Conservation (phyloP, 1,284 basidiomycete species). For the Coniferiporia sulphurascens region DNA sequence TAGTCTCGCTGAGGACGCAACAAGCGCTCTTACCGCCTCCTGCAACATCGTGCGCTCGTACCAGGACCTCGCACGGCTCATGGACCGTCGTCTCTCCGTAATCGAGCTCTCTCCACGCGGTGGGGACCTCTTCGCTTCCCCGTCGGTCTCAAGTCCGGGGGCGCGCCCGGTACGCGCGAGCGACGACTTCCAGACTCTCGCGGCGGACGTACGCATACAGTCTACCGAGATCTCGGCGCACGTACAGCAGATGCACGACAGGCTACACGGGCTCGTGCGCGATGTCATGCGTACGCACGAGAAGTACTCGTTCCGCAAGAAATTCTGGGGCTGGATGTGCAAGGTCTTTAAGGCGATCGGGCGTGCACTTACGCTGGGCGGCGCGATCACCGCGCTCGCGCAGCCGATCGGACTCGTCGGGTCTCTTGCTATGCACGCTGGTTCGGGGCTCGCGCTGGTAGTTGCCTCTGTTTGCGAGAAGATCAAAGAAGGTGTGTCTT, state of each 20-base stretch:
- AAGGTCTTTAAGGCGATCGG: background rate
- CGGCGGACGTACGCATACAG: background rate
- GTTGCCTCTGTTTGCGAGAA: slow-evolving; percentile 7
- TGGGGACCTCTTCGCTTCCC: slow-evolving; percentile 1
- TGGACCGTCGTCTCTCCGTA: slow-evolving; percentile 1
- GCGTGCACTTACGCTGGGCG: background rate
- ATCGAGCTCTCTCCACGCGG: background rate
- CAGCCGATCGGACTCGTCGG: slow-evolving; percentile 2
- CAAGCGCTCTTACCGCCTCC: background rate
- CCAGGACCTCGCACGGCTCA: slow-evolving; percentile 5
- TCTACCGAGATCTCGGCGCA: slow-evolving; percentile 5
- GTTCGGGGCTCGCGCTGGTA: background rate
- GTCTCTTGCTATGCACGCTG: background rate
- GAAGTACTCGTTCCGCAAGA: slow-evolving; percentile 6
- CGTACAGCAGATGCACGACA: slow-evolving; percentile 3
- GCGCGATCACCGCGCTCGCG: background rate
- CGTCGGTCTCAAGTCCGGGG: background rate
- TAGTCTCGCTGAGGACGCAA: background rate
- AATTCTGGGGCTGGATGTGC: slow-evolving; percentile 9
- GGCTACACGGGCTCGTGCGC: background rate
- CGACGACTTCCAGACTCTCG: slow-evolving; percentile 10
- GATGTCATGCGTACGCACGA: slow-evolving; percentile 2
- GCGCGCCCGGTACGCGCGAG: background rate
- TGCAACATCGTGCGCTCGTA: slow-evolving; percentile 3
- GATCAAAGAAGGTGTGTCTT: background rate